Conservation (phyloP, 805 yeast species). For the Saturnispora silvae region DNA sequence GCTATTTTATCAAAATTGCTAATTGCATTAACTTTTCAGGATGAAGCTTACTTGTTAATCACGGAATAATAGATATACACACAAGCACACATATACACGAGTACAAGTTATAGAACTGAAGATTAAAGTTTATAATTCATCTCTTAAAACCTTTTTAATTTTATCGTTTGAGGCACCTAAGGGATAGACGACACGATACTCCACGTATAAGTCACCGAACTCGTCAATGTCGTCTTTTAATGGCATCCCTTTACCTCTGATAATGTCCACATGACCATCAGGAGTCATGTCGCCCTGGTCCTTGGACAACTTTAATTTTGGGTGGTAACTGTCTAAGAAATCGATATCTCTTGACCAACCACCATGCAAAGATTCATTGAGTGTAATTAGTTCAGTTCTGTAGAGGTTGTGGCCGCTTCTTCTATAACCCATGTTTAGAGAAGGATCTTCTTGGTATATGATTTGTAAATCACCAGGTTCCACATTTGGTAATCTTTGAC, state of each 20-base stretch:
- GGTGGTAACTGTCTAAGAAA: conserved; percentile 53
- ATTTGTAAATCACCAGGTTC: conserved; percentile 71
- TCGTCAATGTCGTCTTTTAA: conserved; percentile 36
- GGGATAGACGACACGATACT: conserved; percentile 39
- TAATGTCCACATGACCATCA: conserved; percentile 61
- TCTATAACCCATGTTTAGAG: conserved; percentile 70
- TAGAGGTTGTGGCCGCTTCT: conserved; percentile 65
- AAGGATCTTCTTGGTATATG: conserved; percentile 43
- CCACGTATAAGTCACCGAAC: conserved; percentile 43
- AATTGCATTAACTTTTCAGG: too few species aligned
- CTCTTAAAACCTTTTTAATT: conserved; percentile 11
- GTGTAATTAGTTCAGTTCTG: conserved; percentile 67
- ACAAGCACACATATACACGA: too few species aligned
- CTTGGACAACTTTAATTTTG: conserved; percentile 37
- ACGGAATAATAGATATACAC: too few species aligned
- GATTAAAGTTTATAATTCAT: too few species aligned
- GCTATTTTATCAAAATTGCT: too few species aligned
- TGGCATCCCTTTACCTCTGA: conserved; percentile 86
- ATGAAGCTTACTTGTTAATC: too few species aligned
- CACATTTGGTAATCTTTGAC: conserved; percentile 76
- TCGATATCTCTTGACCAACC: conserved; percentile 67
- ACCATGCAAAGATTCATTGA: conserved; percentile 65
- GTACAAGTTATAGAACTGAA: too few species aligned
- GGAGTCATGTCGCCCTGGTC: conserved; percentile 39
- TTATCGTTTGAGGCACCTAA: conserved; percentile 18